Conservation (phyloP, 805 yeast genomes). For the Spathaspora gorwiae region DNA sequence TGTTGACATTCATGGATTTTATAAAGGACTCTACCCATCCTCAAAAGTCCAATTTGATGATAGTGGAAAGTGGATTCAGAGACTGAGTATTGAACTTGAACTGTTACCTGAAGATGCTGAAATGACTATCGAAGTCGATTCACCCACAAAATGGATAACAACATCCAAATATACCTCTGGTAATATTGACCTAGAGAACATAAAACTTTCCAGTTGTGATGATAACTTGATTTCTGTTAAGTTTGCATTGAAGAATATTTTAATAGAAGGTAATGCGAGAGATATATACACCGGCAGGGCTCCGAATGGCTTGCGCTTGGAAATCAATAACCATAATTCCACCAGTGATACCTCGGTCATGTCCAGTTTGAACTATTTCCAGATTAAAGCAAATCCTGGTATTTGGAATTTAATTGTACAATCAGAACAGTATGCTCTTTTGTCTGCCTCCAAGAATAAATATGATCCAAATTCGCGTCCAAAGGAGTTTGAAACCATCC, state of each 20-base stretch:
- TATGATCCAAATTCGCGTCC: slow-evolving; percentile 27
- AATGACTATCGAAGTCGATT: slow-evolving; percentile 53
- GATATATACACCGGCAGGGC: slow-evolving; percentile 33
- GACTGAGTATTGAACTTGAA: slow-evolving; percentile 31
- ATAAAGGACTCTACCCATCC: slow-evolving; percentile 40
- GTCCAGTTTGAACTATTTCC: slow-evolving; percentile 82
- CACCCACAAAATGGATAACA: slow-evolving; percentile 67
- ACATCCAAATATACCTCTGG: slow-evolving; percentile 41
- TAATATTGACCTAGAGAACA: slow-evolving; percentile 56
- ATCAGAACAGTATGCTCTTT: slow-evolving; percentile 14
- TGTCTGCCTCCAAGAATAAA: slow-evolving; percentile 42
- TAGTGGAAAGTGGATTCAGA: slow-evolving; percentile 16
- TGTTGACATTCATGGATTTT: slow-evolving; percentile 55
- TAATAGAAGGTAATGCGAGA: slow-evolving; percentile 69
- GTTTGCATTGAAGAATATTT: slow-evolving; percentile 48
- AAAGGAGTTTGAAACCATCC: slow-evolving; percentile 19
- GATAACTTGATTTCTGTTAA: slow-evolving; percentile 36
- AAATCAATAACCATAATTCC: slow-evolving; percentile 17
- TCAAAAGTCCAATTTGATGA: slow-evolving; percentile 26
- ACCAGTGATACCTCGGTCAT: slow-evolving; percentile 63
- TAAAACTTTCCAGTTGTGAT: slow-evolving; percentile 40
- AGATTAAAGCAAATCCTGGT: slow-evolving; percentile 72
- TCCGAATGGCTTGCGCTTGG: slow-evolving; percentile 52
- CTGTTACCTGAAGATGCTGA: slow-evolving; percentile 44
- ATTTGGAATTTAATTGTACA: slow-evolving; percentile 48